Conservation (phyloP, 768 basidiomycete species). For the Lactarius deliciosus region DNA sequence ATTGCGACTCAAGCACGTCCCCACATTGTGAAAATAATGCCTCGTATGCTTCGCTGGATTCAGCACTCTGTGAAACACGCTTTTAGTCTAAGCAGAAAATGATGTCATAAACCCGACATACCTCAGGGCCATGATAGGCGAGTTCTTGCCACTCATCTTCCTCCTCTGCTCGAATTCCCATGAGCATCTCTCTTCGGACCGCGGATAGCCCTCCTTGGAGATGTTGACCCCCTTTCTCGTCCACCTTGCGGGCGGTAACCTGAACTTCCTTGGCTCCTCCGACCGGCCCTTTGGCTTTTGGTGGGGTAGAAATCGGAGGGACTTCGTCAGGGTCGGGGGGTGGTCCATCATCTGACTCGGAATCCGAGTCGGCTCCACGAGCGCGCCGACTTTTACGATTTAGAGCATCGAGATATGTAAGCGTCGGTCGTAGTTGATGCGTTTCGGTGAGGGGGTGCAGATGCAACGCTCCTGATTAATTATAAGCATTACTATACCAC, state of each 20-base stretch:
- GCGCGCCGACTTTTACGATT: conserved; percentile 59
- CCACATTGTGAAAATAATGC: conserved; percentile 60
- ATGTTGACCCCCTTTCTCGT: conserved; percentile 58
- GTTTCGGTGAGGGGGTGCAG: conserved; percentile 76
- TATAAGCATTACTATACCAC: conserved; percentile 16
- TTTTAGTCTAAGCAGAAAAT: conserved; percentile 3
- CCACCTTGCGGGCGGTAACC: conserved; percentile 64
- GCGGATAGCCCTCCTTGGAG: conserved; percentile 65
- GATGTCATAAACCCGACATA: conserved; percentile 37
- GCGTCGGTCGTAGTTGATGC: conserved; percentile 78
- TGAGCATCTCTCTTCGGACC: conserved; percentile 74
- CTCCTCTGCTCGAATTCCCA: conserved; percentile 69
- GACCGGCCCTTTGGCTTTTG: conserved; percentile 57
- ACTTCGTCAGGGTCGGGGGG: conserved; percentile 79
- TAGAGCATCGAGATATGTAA: conserved; percentile 76
- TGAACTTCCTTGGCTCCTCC: conserved; percentile 75
- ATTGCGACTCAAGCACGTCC: conserved; percentile 51
- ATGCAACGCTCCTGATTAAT: conserved; percentile 59
- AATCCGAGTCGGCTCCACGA: conserved; percentile 52
- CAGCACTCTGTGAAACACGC: conserved; percentile 47
- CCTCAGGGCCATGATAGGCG: conserved; percentile 64
- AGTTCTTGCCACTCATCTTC: conserved; percentile 75
- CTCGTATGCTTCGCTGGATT: conserved; percentile 58
- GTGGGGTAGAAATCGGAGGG: conserved; percentile 44
- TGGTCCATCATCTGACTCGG: conserved; percentile 76